A percentile compares a stretch with the other conserved stretches of the same genome.
Evolutionary conservation across 177 flowering plant genomes (phyloP).

Genomic region (Vitis hybrid): DNA sequence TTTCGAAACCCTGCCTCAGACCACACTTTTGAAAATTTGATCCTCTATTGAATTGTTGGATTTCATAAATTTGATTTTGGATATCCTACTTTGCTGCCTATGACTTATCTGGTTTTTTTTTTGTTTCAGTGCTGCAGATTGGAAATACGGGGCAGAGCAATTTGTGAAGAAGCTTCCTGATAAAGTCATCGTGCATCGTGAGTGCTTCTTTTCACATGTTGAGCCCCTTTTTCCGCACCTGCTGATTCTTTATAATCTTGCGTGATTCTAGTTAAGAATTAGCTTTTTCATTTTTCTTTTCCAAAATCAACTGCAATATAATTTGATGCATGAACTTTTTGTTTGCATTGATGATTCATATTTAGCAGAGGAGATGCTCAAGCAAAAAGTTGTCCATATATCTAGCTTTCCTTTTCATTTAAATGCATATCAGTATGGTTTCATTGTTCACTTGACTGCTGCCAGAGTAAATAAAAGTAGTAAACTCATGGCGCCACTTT

Average conservation of each 20-base stretch:
- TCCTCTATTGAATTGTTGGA: too few relatives aligned
- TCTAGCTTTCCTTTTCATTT: neutral
- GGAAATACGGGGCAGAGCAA: conserved; percentile 84
- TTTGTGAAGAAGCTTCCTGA: conserved; percentile 84
- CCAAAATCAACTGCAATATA: neutral
- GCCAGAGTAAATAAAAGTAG: neutral
- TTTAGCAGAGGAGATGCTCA: neutral
- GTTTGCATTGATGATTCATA: neutral
- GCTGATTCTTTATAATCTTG: conserved; percentile 3
- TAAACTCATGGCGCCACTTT: neutral
- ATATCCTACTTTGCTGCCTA: neutral
- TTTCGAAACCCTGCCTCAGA: too few relatives aligned
- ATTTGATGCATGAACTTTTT: neutral
- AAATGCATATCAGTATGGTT: neutral
- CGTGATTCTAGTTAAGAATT: neutral
- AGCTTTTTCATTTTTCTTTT: neutral
- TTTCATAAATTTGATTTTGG: neutral
- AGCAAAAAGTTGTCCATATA: neutral
- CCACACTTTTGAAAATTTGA: too few relatives aligned
- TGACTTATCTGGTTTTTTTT: neutral
- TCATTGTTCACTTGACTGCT: neutral
- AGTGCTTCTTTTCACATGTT: conserved; percentile 30
- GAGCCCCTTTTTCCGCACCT: neutral
- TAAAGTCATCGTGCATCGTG: conserved; percentile 88
- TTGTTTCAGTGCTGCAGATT: conserved; percentile 65